A percentile compares a stretch with the other conserved stretches of the same genome.
Evolutionary conservation across 345 rosid genomes (phyloP).

Genomic region (Abelmoschus esculentus): DNA sequence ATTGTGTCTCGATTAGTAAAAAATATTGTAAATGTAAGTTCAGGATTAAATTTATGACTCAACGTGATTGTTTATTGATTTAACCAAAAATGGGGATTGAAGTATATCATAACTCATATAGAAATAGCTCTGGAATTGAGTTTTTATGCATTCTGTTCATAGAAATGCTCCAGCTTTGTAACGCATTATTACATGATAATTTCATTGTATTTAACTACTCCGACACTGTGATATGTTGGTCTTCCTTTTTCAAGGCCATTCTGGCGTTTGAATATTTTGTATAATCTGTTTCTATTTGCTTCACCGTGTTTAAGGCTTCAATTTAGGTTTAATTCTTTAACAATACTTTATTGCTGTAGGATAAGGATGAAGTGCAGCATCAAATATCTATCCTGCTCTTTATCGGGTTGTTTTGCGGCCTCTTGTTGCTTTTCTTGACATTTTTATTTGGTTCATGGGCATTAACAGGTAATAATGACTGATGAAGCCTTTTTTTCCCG

Average conservation of each 20-base stretch:
- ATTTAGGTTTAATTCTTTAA: neutral
- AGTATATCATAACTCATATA: neutral
- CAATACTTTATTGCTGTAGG: conserved; percentile 31
- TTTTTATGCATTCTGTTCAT: neutral
- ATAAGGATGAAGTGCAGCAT: conserved; percentile 73
- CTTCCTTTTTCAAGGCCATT: neutral
- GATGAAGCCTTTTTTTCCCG: conserved; percentile 7
- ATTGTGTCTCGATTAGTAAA: neutral
- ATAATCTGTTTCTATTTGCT: neutral
- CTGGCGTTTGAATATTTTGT: neutral
- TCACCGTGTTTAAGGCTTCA: neutral
- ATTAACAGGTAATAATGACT: conserved; percentile 50
- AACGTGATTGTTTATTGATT: neutral
- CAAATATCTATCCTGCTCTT: conserved; percentile 70
- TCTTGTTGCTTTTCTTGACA: conserved; percentile 64
- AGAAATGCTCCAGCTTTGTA: neutral
- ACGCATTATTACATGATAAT: neutral
- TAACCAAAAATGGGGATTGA: neutral
- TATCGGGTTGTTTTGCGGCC: conserved; percentile 66
- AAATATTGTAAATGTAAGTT: too few relatives aligned
- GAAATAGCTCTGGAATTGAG: neutral
- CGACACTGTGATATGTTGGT: neutral
- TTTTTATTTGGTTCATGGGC: conserved; percentile 65
- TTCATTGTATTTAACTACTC: neutral
- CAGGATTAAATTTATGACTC: neutral